Base-by-base conservation (phyloP, 768 basidiomycete species). In the Myochromella boudieri region DNA sequence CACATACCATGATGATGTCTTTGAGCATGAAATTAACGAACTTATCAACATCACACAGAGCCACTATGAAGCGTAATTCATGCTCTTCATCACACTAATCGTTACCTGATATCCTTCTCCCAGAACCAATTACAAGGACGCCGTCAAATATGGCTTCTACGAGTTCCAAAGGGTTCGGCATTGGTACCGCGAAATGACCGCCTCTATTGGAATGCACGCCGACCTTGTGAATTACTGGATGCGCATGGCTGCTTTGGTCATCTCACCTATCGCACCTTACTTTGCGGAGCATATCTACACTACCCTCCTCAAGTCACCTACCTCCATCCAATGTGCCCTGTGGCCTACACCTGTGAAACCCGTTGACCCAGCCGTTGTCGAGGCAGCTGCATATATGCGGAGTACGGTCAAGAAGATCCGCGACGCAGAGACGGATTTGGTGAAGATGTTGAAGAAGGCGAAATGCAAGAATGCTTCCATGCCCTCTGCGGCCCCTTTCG, bases 101-200 rank as follows among this genome's bases (percentile, higher is more conserved):
- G 20, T 11, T 14, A 42, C 10, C 36, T 37, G 17, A 20, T 45
- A 31, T 18, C 34, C 10, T n/a, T 24, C 37, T 6, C 42, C 36
- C 60, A 97, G 95, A 18, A 92, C 86, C 50, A 82, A 89, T 64
- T 99, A 88, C 83, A 99, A 97, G 69, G 92, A 95, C 48, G 94
- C 95, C 9, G 68, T 97, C 52, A 95, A 97, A 67, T 87, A 78
- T 54, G 95, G 95, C 38, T 95, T 97, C 70, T 99, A 94, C 76
- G 94, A 97, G 59, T 78, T 95, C 54, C 92, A 97, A 65, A 86
- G 81, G 40, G 76, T 83, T 2, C 88, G 97, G 37, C 94, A 98
- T 62, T 94, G 93, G 87, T 98, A 98, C 66, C 90, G 93, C 47
- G 89, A 94, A 62, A 90, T 95, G 41, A 94, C 90, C 3, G 71